A percentile compares a stretch with the other conserved stretches of the same genome.
These are phyloP conservation scores for Taphrina communis DNA, from an alignment of 1,139 yeast species.

Conservation along the genomic window DNA sequence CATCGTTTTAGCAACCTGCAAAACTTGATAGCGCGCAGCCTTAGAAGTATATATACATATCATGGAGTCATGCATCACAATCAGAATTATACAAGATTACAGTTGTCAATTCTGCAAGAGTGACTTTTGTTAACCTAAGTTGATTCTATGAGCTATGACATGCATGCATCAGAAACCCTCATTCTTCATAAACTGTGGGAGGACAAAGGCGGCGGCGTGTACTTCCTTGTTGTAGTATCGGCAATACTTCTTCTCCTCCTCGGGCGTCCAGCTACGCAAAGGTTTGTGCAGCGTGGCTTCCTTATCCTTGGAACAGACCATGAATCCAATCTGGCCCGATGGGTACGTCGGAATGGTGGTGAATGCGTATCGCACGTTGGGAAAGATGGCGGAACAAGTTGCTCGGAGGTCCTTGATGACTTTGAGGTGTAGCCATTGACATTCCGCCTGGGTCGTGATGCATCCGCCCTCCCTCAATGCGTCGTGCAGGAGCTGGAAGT, in stretches of 20 bases:
- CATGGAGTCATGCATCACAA: not conserved
- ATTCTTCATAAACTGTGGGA: conserved; percentile 82
- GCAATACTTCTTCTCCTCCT: conserved; percentile 62
- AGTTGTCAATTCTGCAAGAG: too few relatives aligned
- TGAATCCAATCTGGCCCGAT: conserved; percentile 91
- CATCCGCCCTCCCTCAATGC: conserved; percentile 77
- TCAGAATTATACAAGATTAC: not conserved
- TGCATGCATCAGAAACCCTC: conserved; percentile 3
- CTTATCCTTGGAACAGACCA: conserved; percentile 75
- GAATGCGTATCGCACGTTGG: conserved; percentile 64
- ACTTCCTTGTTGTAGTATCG: conserved; percentile 74
- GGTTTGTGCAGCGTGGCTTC: conserved; percentile 63
- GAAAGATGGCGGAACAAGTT: conserved; percentile 74
- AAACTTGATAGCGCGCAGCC: not conserved
- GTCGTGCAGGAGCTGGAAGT: conserved; percentile 71
- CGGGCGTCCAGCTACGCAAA: conserved; percentile 57
- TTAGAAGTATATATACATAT: not conserved
- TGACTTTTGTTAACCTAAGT: too few relatives aligned
- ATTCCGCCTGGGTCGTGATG: conserved; percentile 89
- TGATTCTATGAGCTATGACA: too few relatives aligned
- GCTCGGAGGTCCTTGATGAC: conserved; percentile 65
- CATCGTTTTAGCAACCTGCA: too few relatives aligned
- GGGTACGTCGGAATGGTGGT: conserved; percentile 89
- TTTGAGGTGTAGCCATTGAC: conserved; percentile 83
- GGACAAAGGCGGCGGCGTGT: conserved; percentile 78